Evolutionary conservation across 2,329 filamentous ascomycete genomes (phyloP), one percentile per base, ranked within the genome.

Genomic region (Fusarium chuoi): DNA sequence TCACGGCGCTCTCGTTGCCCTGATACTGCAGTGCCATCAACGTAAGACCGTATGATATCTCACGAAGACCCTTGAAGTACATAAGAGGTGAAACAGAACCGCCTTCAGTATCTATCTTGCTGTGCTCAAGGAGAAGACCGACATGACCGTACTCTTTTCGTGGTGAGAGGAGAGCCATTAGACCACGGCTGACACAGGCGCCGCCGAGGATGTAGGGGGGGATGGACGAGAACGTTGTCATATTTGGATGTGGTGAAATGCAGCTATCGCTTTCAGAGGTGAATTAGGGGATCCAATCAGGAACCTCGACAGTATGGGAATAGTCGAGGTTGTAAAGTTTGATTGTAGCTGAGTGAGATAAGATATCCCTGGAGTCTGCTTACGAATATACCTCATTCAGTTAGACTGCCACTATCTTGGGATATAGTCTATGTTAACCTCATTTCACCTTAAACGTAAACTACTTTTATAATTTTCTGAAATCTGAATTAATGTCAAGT

Each of bases 21-120:
- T 81, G 80, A 22, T 65, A 65, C 56, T 82, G 79, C 22, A 83
- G 61, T 20, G 66, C 74, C 30, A 81, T 55, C 54, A 82, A 51
- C 1, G 75, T 61, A 4, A 79, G n/a, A 22, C 82, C 81, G 55
- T 79, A 82, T 5, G 73, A 77, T 7, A 82, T 48, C 63, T 83
- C 82, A 6, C 82, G 79, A 14, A 81, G 73, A 12, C 80, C 81
- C 59, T 83, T 82, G 65, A 82, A 77, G 55, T 81, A 81, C 68
- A 83, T 79, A 24, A 82, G 79, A 4, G 82, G 78, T 28, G 81
- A 83, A 13, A 68, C 38, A 14, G 39, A n/a, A 7, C 70, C 55
- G 0, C 11, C 17, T 3, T 18, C 20, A 8, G 18, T 22, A 14
- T 14, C 14, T 17, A 6, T 10, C 28, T 33, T 30, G 9, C 30